Base-by-base conservation (phyloP, 2,329 filamentous ascomycete genomes). In the Colletotrichum cordylinicola region DNA sequence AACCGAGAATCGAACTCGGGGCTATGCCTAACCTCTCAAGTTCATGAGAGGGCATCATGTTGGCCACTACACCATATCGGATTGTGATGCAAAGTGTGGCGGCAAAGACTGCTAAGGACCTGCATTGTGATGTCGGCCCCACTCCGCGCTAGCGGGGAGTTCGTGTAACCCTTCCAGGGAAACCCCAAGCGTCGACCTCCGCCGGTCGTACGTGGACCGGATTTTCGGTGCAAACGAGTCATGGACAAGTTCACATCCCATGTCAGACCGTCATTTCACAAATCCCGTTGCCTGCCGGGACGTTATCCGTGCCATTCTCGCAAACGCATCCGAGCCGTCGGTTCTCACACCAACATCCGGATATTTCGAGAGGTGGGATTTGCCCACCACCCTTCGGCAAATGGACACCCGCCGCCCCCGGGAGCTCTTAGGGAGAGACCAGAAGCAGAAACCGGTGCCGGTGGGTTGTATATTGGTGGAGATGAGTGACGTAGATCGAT, bases 61-160 rank as follows among this genome's bases (percentile, higher is more conserved):
- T 71, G 67, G 72, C 61, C 72, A 74, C 67, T 74, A 67, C 73
- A 75, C 70, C 73, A 75, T 73, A 75, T 75, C 73, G 73, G 73
- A 75, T 10, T 0, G 3, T 6, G 1, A 6, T 61, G 27, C 0
- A 16, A 8, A 3, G 0, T 1, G 0, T 1, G 1, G 4, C 6
- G 9, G 16, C 13, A 31, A 52, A 37, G 4, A 33, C 4, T 1
- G 1, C 8, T 21, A 29, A 65, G 31, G 4, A 18, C 24, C 66
- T 13, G 1, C 1, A 27, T 27, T 5, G 6, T 4, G 0, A 1
- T 7, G 18, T 21, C 21, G 21, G 66, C 27, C 24, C n/a, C 48
- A 31, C 16, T 29, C 18, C 12, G 33, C 52, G 52, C 66, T 60
- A 68, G 48, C 8, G 24, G 12, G 35, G 37, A 18, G 27, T 52